Conservation (phyloP, 1,284 basidiomycete genomes). For the Malassezia globosa region DNA sequence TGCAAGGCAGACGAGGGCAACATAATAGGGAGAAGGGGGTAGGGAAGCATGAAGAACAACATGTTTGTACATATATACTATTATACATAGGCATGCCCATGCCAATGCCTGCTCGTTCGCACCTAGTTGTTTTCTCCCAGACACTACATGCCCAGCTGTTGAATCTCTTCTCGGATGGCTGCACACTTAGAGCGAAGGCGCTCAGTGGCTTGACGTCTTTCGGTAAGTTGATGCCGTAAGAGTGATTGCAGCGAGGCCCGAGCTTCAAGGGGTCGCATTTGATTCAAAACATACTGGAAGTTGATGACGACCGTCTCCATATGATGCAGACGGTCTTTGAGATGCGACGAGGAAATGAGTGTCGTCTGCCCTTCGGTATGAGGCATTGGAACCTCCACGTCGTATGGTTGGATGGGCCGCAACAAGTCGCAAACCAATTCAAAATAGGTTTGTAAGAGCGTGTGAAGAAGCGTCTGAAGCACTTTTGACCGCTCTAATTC, state of each 20-base stretch:
- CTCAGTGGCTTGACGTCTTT: constrained; percentile 19
- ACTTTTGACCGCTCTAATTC: neutral
- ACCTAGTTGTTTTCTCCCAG: neutral
- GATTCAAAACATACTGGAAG: constrained; percentile 41
- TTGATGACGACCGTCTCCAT: constrained; percentile 41
- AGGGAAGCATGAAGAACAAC: no score
- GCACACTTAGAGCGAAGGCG: constrained; percentile 24
- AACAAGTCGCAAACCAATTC: constrained; percentile 29
- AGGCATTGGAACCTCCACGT: constrained; percentile 23
- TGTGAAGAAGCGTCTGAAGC: constrained; percentile 43
- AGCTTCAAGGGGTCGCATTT: constrained; percentile 37
- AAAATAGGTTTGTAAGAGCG: constrained; percentile 40
- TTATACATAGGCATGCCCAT: neutral
- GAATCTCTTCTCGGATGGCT: constrained; percentile 5
- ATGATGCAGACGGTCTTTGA: constrained; percentile 32
- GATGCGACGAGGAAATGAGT: constrained; percentile 26
- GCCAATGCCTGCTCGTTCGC: no score
- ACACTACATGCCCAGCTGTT: neutral
- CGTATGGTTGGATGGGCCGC: constrained; percentile 34
- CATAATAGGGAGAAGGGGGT: neutral
- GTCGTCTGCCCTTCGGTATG: neutral
- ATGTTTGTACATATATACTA: constrained; percentile 5
- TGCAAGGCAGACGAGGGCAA: no score
- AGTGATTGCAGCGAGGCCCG: constrained; percentile 30
- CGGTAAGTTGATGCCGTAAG: constrained; percentile 29